phyloP scores from a whole-genome alignment of 257 asterid species.

The Verbascum thapsus region DNA sequence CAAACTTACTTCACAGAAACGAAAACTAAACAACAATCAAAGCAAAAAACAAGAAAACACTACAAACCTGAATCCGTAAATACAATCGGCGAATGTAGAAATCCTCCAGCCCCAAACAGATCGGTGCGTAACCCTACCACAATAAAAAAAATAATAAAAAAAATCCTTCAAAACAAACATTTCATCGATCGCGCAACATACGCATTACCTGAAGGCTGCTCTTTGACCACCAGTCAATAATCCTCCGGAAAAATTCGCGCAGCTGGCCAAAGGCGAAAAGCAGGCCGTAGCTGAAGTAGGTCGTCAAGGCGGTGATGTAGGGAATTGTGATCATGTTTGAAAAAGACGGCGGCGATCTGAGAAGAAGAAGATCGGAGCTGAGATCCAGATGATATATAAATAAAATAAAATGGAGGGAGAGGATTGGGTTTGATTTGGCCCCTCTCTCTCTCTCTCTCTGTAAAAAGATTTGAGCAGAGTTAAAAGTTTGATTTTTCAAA shows the following conservation, averaged over 20 bases:
- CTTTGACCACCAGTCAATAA: slow-evolving; percentile 48
- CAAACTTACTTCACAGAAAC: not conserved
- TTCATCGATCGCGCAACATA: no score
- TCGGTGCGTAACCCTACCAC: slow-evolving; percentile 73
- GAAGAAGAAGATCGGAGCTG: slow-evolving; percentile 21
- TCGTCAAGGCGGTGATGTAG: slow-evolving; percentile 65
- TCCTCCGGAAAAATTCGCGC: slow-evolving; percentile 61
- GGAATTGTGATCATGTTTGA: slow-evolving; percentile 61
- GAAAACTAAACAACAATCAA: not conserved
- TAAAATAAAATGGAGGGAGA: slow-evolving; percentile 18
- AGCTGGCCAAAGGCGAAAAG: slow-evolving; percentile 70
- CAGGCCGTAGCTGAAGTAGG: slow-evolving; percentile 70
- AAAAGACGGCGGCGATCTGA: slow-evolving; percentile 34
- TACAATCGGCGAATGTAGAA: slow-evolving; percentile 66
- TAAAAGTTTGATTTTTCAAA: no score
- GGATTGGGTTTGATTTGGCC: slow-evolving; percentile 14
- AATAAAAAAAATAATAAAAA: not conserved
- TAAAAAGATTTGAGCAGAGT: no score
- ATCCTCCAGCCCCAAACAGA: slow-evolving; percentile 77
- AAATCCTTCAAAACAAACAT: not conserved
- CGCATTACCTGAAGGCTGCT: slow-evolving; percentile 54
- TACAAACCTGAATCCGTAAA: slow-evolving; percentile 56
- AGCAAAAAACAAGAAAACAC: not conserved
- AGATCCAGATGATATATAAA: slow-evolving; percentile 12
- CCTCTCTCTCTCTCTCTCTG: not conserved